A percentile compares a stretch with the other conserved stretches of the same genome.
Conservation (phyloP, 73 alveolate genomes). For the Symbiodinium natans region DNA sequence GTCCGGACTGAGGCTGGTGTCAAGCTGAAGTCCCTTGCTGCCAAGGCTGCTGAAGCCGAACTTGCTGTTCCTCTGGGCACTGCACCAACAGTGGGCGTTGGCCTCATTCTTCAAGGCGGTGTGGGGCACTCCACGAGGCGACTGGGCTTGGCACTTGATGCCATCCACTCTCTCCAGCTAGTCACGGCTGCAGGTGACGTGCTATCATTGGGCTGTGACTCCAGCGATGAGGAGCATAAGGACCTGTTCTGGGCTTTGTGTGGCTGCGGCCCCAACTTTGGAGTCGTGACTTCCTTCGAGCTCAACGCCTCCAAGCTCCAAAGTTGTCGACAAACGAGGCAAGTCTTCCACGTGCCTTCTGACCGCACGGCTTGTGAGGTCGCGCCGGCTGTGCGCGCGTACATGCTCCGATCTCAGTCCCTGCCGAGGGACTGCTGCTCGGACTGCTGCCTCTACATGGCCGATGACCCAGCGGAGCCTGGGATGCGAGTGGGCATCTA, state of each 20-base stretch:
- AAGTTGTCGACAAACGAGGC: not conserved
- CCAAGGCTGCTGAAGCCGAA: not conserved
- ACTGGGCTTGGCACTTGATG: conserved; percentile 57
- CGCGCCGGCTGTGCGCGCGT: not conserved
- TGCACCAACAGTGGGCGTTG: conserved; percentile 79
- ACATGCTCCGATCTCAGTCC: conserved; percentile 29
- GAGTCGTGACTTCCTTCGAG: conserved; percentile 42
- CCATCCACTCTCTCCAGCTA: conserved; percentile 25
- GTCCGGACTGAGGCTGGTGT: conserved; percentile 28
- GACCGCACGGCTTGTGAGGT: not conserved
- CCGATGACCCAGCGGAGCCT: not conserved
- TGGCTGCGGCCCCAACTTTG: conserved; percentile 73
- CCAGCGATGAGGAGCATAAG: not conserved
- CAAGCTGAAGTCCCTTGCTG: conserved; percentile 7
- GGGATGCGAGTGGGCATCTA: not conserved
- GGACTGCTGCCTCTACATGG: conserved; percentile 49
- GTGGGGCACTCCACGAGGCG: conserved; percentile 80
- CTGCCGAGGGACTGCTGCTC: conserved; percentile 77
- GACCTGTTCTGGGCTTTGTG: conserved; percentile 24
- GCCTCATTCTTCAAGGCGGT: conserved; percentile 74
- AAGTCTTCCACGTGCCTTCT: not conserved
- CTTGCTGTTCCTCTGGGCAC: conserved; percentile 68
- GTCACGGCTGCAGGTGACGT: conserved; percentile 70
- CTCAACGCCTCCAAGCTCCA: conserved; percentile 14
- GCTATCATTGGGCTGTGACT: not conserved